Evolutionary conservation across 2,329 filamentous ascomycete species (phyloP), one percentile per base, ranked within the genome.

Genomic region (Epichloe uncinata): DNA sequence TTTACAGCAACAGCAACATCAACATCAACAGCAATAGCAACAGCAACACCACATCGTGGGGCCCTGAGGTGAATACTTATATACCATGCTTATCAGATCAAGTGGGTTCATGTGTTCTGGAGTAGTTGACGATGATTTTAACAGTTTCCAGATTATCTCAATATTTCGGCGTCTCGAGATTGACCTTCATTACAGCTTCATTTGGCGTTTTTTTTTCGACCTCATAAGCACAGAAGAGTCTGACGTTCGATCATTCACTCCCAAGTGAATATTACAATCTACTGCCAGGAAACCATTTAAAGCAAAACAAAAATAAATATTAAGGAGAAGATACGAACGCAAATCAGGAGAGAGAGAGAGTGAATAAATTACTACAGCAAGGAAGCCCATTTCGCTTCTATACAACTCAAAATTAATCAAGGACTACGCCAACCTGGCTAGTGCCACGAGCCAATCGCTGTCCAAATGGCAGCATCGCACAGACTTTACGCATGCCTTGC

Each of bases 401-500:
- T 13, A 18, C 37, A 12, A 2, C 6, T 38, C n/a, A 5, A n/a
- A 34, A 20, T 11, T 11, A 33, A 15, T 33, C 35, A 11, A 9
- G 22, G 12, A 22, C 13, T 26, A 42, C 13, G 12, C 16, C 16
- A 36, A 15, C 36, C 12, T n/a, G 22, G 26, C 16, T 12, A 3
- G 4, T 22, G 18, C 22, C 38, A 26, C 46, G 15, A 18, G 8
- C 22, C 5, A 45, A 13, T 22, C 37, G 5, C 42, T 47, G 16
- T n/a, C 16, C 51, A 18, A 6, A 62, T 63, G 60, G 52, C 56
- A 7, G 36, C 46, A 5, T 44, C 47, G 37, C 42, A 48, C n/a
- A 49, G 49, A 38, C 53, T 53, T 42, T 18, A 47, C 2, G 52
- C 54, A 22, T 53, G 50, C 38, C 55, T 69, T 18, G 53, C 61